A percentile compares a stretch with the other conserved stretches of the same genome.
These are phyloP conservation scores for Pseudonitzschia delicatissima DNA, from an alignment of 108 stramenopile species.

Conservation along the genomic window DNA sequence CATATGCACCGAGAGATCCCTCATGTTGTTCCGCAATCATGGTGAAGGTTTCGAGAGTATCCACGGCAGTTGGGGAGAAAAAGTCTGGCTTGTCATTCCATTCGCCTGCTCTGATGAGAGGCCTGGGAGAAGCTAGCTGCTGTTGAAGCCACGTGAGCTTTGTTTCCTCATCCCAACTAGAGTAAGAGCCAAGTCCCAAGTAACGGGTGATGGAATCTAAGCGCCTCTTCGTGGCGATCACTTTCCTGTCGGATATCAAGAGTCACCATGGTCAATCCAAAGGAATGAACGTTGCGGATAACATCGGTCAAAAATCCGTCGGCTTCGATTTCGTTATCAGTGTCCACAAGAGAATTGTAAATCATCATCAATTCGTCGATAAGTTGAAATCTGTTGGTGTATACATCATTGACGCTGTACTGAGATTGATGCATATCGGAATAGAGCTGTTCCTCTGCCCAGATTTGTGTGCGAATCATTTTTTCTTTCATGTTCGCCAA, in stretches of 20 bases:
- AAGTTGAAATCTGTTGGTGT: constrained; percentile 66
- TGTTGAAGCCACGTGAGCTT: constrained; percentile 86
- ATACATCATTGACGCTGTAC: constrained; percentile 43
- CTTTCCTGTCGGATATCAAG: constrained; percentile 96
- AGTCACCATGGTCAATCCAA: constrained; percentile 91
- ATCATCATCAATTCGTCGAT: constrained; percentile 81
- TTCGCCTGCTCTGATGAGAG: constrained; percentile 76
- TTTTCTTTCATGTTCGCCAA: constrained; percentile 56
- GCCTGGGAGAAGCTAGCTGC: constrained; percentile 84
- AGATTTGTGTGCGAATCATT: constrained; percentile 48
- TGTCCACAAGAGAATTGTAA: constrained; percentile 72
- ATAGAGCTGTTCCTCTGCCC: constrained; percentile 64
- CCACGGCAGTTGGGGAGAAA: constrained; percentile 64
- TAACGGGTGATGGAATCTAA: constrained; percentile 89
- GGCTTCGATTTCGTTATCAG: constrained; percentile 80
- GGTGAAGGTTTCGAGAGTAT: constrained; percentile 73
- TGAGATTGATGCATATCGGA: background rate
- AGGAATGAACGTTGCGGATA: constrained; percentile 85
- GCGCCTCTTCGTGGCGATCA: constrained; percentile 87
- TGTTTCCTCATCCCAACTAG: constrained; percentile 89
- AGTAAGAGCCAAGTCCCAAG: constrained; percentile 90
- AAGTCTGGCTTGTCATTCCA: constrained; percentile 65
- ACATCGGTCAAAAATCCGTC: constrained; percentile 84
- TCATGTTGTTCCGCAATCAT: constrained; percentile 87
- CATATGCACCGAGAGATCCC: constrained; percentile 92